Evolutionary conservation across 1,284 basidiomycete species (phyloP).

Genomic region (Ustilago sp.): DNA sequence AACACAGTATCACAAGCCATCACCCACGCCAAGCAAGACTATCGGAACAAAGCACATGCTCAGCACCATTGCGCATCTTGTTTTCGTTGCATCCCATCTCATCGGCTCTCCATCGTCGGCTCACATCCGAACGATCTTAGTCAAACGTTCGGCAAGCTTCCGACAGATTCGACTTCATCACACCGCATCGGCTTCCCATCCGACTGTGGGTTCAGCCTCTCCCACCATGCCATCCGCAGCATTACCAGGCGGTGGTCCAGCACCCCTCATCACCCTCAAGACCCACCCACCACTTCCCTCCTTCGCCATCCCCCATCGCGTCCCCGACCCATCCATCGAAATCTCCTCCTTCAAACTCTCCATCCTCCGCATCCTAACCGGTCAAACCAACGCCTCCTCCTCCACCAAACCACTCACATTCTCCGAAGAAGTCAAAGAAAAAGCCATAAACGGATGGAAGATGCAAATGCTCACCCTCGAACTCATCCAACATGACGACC

Average conservation of each 20-base stretch:
- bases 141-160: not conserved
- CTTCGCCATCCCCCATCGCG: conserved; percentile 63
- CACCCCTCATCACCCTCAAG: conserved; percentile 55
- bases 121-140: not conserved
- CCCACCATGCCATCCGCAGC: conserved; percentile 34
- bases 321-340: conserved; percentile 54
- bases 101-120: not conserved
- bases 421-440: conserved; percentile 65
- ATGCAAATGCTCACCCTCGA: conserved; percentile 65
- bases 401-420: conserved; percentile 53
- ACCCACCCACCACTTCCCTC: conserved; percentile 59
- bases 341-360: conserved; percentile 61
- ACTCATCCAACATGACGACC: conserved; percentile 60
- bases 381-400: conserved; percentile 48
- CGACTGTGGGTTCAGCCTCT: not conserved
- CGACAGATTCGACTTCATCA: not conserved
- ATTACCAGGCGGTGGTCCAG: conserved; percentile 44
- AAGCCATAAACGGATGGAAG: conserved; percentile 66
- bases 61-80: not conserved
- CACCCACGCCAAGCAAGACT: not conserved
- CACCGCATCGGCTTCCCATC: conserved; percentile 8
- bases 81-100: not conserved
- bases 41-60: not conserved
- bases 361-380: conserved; percentile 63
- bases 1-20: not conserved